phyloP scores from a whole-genome alignment of 2,329 filamentous ascomycete genomes.

The Penicillium corylophilum region DNA sequence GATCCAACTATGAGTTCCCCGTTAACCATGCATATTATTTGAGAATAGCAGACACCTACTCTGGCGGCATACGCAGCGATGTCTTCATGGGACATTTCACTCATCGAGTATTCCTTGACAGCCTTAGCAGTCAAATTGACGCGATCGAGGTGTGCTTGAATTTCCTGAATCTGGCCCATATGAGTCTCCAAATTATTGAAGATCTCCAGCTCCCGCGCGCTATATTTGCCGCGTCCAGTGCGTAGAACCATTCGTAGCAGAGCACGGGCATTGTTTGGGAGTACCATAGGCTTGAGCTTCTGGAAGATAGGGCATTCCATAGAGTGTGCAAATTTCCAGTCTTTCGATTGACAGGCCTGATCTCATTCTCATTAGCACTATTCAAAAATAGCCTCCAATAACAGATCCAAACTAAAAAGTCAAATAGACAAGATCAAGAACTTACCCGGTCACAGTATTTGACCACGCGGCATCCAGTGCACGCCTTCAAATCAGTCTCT shows the following conservation, averaged over 20 bases:
- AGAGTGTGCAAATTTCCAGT: slow-evolving; percentile 61
- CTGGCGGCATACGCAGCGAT: slow-evolving; percentile 48
- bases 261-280: slow-evolving; percentile 58
- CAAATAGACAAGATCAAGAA: not conserved
- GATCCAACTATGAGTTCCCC: slow-evolving; percentile 46
- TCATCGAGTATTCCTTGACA: slow-evolving; percentile 53
- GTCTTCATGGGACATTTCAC: slow-evolving; percentile 44
- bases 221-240: slow-evolving; percentile 35
- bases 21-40: not conserved
- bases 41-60: slow-evolving; percentile 29
- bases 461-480: slow-evolving; percentile 58
- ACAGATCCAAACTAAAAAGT: not conserved
- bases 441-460: slow-evolving; percentile 61
- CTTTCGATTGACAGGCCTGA: slow-evolving; percentile 59
- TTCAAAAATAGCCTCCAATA: not conserved
- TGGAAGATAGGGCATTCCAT: slow-evolving; percentile 58
- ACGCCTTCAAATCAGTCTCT: slow-evolving; percentile 48
- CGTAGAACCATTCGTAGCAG: slow-evolving; percentile 55
- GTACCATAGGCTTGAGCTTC: slow-evolving; percentile 44
- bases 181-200: slow-evolving; percentile 51
- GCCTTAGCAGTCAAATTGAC: slow-evolving; percentile 56
- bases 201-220: slow-evolving; percentile 40
- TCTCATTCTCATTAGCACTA: not conserved
- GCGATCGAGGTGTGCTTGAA: slow-evolving; percentile 46
- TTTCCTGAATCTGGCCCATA: slow-evolving; percentile 47